Base-by-base conservation (phyloP, 2,329 filamentous ascomycete species). In the Anisogramma anomala region DNA sequence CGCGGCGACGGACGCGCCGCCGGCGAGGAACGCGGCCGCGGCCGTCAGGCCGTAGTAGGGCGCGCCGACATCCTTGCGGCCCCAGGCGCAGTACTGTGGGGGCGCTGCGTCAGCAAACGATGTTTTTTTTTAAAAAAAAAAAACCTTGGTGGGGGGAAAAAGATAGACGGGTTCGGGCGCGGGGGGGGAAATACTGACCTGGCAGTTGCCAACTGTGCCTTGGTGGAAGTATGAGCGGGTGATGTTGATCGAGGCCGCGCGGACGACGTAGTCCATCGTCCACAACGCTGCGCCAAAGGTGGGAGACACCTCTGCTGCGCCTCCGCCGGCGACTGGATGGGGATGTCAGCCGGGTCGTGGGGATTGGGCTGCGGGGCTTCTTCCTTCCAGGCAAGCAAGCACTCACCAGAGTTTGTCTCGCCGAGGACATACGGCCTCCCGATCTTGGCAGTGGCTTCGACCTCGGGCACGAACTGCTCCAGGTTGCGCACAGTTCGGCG, bases 11-110 rank as follows among this genome's bases (percentile, higher is more conserved):
- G 62, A 52, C n/a, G 59, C 53, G 0, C 63, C 66, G 1, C 60
- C 58, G 1, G 66, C 64, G 20, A 71, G 51, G 1, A 67, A 54
- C n/a, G 65, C 61, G 2, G 63, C 60, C 1, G 68, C 67, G 3
- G 63, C 63, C 34, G 66, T 67, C 0, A 68, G 69, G 3, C 69
- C 69, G 42, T 69, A 72, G 50, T 71, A 74, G 0, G 70, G 68
- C 0, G 66, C 60, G 0, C 67, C 67, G 59, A 70, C 71, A 31
- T 53, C 59, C 48, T 69, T 67, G 3, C 63, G 55, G 3, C 63
- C 65, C 60, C 63, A 69, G 58, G 62, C 68, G 52, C 64, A 67
- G 49, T 69, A 69, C 47, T 64, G n/a, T n/a, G n/a, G n/a, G n/a
- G n/a, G n/a, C n/a, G n/a, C n/a, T n/a, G n/a, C n/a, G n/a, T n/a